Evolutionary conservation across 2,329 filamentous ascomycete genomes (phyloP).

Genomic region (Cladobotryum mycophilum): DNA sequence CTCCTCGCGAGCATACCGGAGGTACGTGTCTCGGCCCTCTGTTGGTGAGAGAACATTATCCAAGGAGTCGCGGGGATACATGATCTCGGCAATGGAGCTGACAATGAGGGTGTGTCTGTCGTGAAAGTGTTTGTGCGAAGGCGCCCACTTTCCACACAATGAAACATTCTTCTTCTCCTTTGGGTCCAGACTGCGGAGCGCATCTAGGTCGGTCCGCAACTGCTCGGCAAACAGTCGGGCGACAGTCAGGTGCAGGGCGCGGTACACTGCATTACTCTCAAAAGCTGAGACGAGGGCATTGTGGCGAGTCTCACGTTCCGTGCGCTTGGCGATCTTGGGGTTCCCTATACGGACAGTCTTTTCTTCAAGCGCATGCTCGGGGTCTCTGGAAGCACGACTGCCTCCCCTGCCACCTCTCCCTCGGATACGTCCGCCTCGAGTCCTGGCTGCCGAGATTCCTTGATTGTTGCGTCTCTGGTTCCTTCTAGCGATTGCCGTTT

Average conservation of each 20-base stretch:
- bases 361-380: not conserved
- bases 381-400: not conserved
- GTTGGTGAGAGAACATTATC: constrained; percentile 26
- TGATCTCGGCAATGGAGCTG: constrained; percentile 50
- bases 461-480: not conserved
- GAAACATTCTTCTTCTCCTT: constrained; percentile 41
- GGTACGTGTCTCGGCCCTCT: constrained; percentile 42
- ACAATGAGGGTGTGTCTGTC: constrained; percentile 53
- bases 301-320: constrained; percentile 32
- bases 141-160: constrained; percentile 56
- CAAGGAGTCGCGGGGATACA: constrained; percentile 34
- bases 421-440: no score
- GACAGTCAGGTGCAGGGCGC: constrained; percentile 44
- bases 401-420: not conserved
- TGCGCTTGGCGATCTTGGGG: constrained; percentile 20
- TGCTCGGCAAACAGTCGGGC: constrained; percentile 52
- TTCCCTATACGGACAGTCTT: constrained; percentile 3
- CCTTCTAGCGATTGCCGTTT: not conserved
- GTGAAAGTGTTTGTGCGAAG: constrained; percentile 47
- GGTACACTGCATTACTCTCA: constrained; percentile 39
- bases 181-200: constrained; percentile 33
- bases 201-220: constrained; percentile 39
- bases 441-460: not conserved
- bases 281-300: constrained; percentile 35
- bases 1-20: constrained; percentile 46